Evolutionary conservation across 208 protist species (phyloP), one percentile per base, ranked within the genome.

Genomic region (Kentomonas sorsogonicus): DNA sequence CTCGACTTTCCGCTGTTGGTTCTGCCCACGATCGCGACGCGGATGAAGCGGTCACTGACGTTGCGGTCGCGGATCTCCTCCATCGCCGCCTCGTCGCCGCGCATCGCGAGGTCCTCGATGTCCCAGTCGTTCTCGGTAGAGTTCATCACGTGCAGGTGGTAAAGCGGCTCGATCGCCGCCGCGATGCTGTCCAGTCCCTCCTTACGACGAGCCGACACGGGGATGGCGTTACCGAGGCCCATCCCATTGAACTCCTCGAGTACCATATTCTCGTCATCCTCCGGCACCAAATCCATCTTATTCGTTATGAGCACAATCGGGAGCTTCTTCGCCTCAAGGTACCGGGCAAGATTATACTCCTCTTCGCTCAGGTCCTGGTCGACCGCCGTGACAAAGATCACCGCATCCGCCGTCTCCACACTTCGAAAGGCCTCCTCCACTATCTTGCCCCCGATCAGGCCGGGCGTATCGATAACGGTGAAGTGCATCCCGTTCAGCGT

Each of bases 1-100:
- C 89, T 97, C 20, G 81, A 94, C 59, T 98, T 98, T 22, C 94
- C 94, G 60, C 79, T 86, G 71, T 97, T 98, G 30, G 89, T 90
- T 52, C 90, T 79, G 27, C 94, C 94, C 4, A 98, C 83, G 25
- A 98, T 79, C 0, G 88, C 91, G 26, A 98, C 83, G 13, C 92
- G 83, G 47, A 97, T 91, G 60, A 77, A 89, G 29, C 76, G 75
- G 38, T 93, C 87, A 3, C 69, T 77, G 60, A 63, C 75, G 69
- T 94, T 94, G 40, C 85, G 79, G 39, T 93, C 71, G 15, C 83
- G 83, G 26, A 96, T 89, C 40, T 92, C 80, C 53, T 91, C 87
- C 83, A 96, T 91, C 10, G 90, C 90, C 1, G 63, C 57, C 53
- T 85, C 83, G 63, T 96, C 87, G 13, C 90, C 86, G 25, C 66